Evolutionary conservation across 306 rosid genomes (phyloP), one percentile per base, ranked within the genome.

Genomic region (Corylus heterophylla): DNA sequence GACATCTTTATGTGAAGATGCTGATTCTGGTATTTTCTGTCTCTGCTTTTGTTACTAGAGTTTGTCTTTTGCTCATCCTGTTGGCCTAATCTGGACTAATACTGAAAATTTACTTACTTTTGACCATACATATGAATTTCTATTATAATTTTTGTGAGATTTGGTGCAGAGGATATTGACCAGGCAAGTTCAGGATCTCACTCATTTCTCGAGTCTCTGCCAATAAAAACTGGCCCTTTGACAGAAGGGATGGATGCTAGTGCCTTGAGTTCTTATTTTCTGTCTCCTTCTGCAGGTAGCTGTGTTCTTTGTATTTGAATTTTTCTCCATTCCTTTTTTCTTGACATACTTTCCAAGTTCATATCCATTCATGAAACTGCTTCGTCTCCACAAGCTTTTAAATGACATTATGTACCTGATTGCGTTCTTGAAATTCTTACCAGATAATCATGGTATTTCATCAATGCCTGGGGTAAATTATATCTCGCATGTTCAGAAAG

Each of bases 1-100:
- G 78, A 42, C 94, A 69, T 91, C 98, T 31, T 84, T 85, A 35
- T 90, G 86, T 66, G 98, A 93, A 90, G 98, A 93, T 87, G 93
- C 89, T 78, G 98, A 93, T 86, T 87, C 92, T 18, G 98, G 98
- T 93, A 87, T 62, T 20, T 78, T 84, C 70, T 80, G 70, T 71
- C 70, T 73, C 69, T 85, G 20, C 37, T 45, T 64, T 81, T 77
- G 79, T 86, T 77, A 52, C 67, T 14, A 64, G 73, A 75, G 73
- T 37, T 77, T 45, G 64, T 50, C 16, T 68, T 69, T 73, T 72
- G 68, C 77, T 76, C 47, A 9, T 56, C 58, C 45, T 29, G 74
- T 76, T 69, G 48, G 70, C 66, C 66, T 51, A 59, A 72, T 64
- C 61, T 31, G 64, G 61, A 51, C 39, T 37, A 54, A 54, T 48